Percentiles rank a stretch among this genome's conserved stretches.
Evolutionary conservation across 805 yeast genomes (phyloP).

Genomic region (Candida fluviatilis): DNA sequence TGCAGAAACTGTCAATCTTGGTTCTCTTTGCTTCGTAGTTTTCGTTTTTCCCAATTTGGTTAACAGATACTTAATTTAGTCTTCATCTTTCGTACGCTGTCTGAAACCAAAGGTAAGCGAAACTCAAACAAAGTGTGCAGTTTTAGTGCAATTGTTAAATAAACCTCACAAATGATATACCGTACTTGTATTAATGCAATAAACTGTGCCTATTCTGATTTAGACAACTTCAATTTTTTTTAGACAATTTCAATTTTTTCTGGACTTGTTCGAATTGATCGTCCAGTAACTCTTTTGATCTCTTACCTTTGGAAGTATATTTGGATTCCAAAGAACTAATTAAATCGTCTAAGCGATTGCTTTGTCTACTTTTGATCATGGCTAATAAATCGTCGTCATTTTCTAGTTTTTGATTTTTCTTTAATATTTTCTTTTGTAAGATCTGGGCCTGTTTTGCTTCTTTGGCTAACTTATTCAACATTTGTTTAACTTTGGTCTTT

Average conservation of each 20-base stretch:
- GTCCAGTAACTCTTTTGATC: constrained; percentile 40
- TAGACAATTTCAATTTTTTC: constrained; percentile 13
- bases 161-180: too few species aligned
- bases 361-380: constrained; percentile 47
- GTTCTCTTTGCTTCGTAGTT: too few species aligned
- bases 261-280: constrained; percentile 49
- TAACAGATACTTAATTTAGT: too few species aligned
- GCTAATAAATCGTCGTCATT: constrained; percentile 41
- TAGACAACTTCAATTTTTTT: too few species aligned
- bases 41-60: too few species aligned
- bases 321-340: constrained; percentile 48
- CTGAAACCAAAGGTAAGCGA: too few species aligned
- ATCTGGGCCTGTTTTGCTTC: constrained; percentile 64
- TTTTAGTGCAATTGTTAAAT: too few species aligned
- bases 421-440: constrained; percentile 35
- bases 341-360: constrained; percentile 40
- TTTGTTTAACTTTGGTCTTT: constrained; percentile 42
- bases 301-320: constrained; percentile 40
- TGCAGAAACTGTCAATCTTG: too few species aligned
- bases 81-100: too few species aligned
- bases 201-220: too few species aligned
- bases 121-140: too few species aligned
- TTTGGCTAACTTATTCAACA: constrained; percentile 48
- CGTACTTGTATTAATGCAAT: too few species aligned
- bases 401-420: constrained; percentile 16